Percentiles rank a stretch among this genome's conserved stretches.
These are phyloP conservation scores for Pseudocercospora musae DNA, from an alignment of 2,329 filamentous ascomycete genomes.

Conservation along the genomic window DNA sequence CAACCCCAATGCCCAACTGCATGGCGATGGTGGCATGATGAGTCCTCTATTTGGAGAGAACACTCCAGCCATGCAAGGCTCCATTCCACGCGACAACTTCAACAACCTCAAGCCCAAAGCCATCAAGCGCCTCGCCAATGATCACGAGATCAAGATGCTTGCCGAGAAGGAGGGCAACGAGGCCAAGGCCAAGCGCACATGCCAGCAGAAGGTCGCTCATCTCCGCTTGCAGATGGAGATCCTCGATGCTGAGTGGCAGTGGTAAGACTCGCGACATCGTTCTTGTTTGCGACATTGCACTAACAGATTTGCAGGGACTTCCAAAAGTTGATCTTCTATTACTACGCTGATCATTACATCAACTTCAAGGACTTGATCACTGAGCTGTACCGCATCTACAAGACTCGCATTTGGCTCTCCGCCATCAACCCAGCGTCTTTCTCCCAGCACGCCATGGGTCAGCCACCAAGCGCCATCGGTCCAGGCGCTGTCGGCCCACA, in stretches of 20 bases:
- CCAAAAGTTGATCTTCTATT: constrained; percentile 99
- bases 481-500: constrained; percentile 34
- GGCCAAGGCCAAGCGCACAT: constrained; percentile 93
- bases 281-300: constrained; percentile 2
- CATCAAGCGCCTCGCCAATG: constrained; percentile 90
- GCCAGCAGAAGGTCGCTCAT: constrained; percentile 93
- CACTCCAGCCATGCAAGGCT: constrained; percentile 27
- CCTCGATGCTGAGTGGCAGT: constrained; percentile 95
- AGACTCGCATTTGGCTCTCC: constrained; percentile 99
- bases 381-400: constrained; percentile 98
- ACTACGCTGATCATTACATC: constrained; percentile 96
- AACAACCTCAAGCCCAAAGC: constrained; percentile 86
- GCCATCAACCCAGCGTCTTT: constrained; percentile 98
- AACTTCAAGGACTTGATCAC: constrained; percentile 98
- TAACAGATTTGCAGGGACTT: constrained; percentile 67
- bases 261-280: constrained; percentile 59
- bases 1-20: constrained; percentile 35
- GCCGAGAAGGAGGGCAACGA: constrained; percentile 97
- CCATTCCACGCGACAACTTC: constrained; percentile 29
- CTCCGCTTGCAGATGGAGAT: constrained; percentile 98
- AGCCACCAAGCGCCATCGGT: constrained; percentile 37
- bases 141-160: constrained; percentile 82
- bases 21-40: constrained; percentile 27
- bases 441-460: constrained; percentile 35
- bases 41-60: constrained; percentile 17